Conservation (phyloP, 2,329 filamentous ascomycete genomes). For the Trichoderma sp. region DNA sequence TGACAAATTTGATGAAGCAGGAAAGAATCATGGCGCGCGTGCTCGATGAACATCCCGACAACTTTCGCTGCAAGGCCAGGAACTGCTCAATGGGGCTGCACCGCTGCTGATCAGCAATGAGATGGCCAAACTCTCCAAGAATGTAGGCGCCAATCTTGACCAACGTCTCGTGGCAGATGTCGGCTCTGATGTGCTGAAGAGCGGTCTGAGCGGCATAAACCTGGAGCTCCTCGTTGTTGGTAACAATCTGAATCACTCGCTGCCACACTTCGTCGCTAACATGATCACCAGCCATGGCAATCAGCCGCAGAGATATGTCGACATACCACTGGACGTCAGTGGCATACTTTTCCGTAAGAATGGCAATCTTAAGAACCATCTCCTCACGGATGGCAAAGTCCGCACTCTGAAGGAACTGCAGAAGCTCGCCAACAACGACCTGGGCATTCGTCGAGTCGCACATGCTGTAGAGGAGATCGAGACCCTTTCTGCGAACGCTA, state of each 20-base stretch:
- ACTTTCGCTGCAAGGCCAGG: constrained; percentile 84
- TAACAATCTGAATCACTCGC: constrained; percentile 96
- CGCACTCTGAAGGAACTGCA: constrained; percentile 92
- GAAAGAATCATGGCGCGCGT: constrained; percentile 93
- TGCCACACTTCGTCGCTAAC: constrained; percentile 99
- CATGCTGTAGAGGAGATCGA: constrained; percentile 99
- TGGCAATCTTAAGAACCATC: constrained; percentile 99
- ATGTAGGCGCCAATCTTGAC: constrained; percentile 98
- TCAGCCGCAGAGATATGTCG: constrained; percentile 89
- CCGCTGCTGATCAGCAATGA: constrained; percentile 87
- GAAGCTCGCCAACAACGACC: constrained; percentile 86
- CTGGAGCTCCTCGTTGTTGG: constrained; percentile 97
- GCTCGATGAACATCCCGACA: constrained; percentile 81
- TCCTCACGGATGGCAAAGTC: constrained; percentile 98
- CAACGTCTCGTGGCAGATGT: constrained; percentile 93
- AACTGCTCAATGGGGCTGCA: constrained; percentile 98
- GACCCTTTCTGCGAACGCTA: constrained; percentile 89
- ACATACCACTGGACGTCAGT: constrained; percentile 99
- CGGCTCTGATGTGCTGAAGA: constrained; percentile 84
- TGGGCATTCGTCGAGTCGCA: constrained; percentile 94
- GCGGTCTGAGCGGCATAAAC: constrained; percentile 94
- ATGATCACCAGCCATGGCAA: constrained; percentile 96
- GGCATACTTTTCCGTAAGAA: constrained; percentile 96
- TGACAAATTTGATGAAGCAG: constrained; percentile 96
- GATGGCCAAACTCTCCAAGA: constrained; percentile 92